Percentiles rank a stretch among this genome's conserved stretches.
Evolutionary conservation across 345 rosid species (phyloP).

Genomic region (Linum usitatissimum): DNA sequence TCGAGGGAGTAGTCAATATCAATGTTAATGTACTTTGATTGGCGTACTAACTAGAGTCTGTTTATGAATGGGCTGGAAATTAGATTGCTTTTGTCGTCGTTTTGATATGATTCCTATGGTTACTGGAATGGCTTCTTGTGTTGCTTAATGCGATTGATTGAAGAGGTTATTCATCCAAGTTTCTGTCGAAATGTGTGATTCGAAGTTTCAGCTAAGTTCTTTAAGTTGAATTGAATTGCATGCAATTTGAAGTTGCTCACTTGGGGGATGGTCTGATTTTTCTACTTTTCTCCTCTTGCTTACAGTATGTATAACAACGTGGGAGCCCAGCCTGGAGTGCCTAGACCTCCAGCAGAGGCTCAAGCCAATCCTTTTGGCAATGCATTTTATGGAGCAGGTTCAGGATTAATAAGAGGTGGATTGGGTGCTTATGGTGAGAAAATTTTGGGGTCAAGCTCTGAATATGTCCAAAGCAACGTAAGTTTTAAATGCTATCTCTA

Average conservation of each 20-base stretch:
- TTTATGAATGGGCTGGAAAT: neutral
- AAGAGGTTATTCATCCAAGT: neutral
- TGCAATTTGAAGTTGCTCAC: too few species aligned
- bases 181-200: neutral
- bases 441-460: constrained; percentile 85
- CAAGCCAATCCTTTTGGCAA: constrained; percentile 86
- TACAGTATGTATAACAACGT: constrained; percentile 56
- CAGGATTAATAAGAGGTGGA: constrained; percentile 82
- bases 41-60: neutral
- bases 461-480: constrained; percentile 97
- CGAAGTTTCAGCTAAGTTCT: neutral
- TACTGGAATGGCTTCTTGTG: neutral
- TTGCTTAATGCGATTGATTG: neutral
- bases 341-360: constrained; percentile 46
- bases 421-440: constrained; percentile 92
- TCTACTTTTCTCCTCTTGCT: neutral
- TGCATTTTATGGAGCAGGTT: constrained; percentile 87
- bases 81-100: neutral
- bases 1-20: neutral
- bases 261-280: neutral
- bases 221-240: too few species aligned
- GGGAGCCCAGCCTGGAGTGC: constrained; percentile 63
- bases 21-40: neutral
- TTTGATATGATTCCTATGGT: neutral
- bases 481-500: constrained; percentile 23